These are phyloP conservation scores for Penstemon newberryi DNA, from an alignment of 257 asterid species.

Conservation along the genomic window DNA sequence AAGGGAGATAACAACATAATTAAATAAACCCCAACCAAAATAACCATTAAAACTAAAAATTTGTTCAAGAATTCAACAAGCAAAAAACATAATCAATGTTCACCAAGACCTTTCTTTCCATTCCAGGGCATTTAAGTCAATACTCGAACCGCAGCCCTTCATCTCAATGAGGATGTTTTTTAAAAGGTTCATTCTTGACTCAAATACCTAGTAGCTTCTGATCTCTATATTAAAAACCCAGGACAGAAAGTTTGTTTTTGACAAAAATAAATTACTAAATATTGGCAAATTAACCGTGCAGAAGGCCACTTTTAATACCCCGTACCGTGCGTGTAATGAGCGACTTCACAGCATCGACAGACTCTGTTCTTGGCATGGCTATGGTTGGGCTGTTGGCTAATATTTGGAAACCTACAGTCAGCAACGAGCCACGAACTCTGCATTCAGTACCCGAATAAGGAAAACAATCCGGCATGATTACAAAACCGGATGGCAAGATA, in stretches of 20 bases:
- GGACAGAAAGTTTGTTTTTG: background rate
- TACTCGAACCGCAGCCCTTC: conserved; percentile 80
- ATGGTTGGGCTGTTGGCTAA: conserved; percentile 51
- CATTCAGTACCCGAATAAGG: conserved; percentile 27
- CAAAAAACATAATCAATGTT: conserved; percentile 8
- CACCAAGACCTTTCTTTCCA: conserved; percentile 15
- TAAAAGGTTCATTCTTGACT: conserved; percentile 88
- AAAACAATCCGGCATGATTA: conserved; percentile 59
- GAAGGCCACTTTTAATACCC: conserved; percentile 56
- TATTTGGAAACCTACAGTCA: conserved; percentile 75
- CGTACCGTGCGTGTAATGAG: conserved; percentile 59
- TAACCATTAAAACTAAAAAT: background rate
- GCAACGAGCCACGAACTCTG: conserved; percentile 48
- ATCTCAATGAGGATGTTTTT: conserved; percentile 2
- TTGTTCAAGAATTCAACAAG: conserved; percentile 3
- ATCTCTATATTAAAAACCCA: too few relatives aligned
- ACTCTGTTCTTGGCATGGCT: conserved; percentile 65
- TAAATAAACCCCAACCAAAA: too few relatives aligned
- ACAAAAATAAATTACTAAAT: background rate
- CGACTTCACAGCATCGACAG: conserved; percentile 57
- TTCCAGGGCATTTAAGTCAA: conserved; percentile 57
- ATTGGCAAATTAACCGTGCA: conserved; percentile 31
- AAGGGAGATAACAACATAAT: too few relatives aligned
- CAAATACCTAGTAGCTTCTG: conserved; percentile 26
- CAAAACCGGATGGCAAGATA: conserved; percentile 77